Percentiles rank a stretch among this genome's conserved stretches.
These are phyloP conservation scores for Ganoderma leucocontextum DNA, from an alignment of 1,284 basidiomycete genomes.

Conservation along the genomic window DNA sequence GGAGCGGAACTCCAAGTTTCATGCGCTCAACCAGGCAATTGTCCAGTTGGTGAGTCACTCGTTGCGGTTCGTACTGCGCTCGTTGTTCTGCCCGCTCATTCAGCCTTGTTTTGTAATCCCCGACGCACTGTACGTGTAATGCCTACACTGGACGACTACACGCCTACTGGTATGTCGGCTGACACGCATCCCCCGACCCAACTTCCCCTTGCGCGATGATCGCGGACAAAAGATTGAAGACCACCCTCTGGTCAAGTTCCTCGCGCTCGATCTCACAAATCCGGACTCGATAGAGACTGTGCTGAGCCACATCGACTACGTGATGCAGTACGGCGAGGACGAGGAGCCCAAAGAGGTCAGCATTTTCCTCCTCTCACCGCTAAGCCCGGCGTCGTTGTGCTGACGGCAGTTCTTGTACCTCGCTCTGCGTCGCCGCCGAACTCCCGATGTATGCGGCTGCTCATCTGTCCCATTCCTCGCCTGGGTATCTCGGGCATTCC, in stretches of 20 bases:
- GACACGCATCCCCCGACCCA: constrained; percentile 4
- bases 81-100: constrained; percentile 18
- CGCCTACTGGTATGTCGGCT: neutral
- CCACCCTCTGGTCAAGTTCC: constrained; percentile 96
- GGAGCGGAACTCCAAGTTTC: constrained; percentile 88
- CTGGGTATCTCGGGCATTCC: constrained; percentile 21
- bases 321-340: constrained; percentile 96
- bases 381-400: neutral
- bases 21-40: constrained; percentile 93
- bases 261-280: constrained; percentile 92
- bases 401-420: constrained; percentile 3
- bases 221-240: constrained; percentile 86
- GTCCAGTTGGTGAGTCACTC: constrained; percentile 83
- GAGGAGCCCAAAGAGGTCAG: constrained; percentile 90
- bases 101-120: constrained; percentile 19
- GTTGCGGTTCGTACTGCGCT: constrained; percentile 1
- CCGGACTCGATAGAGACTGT: constrained; percentile 92
- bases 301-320: constrained; percentile 95
- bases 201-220: neutral
- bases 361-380: constrained; percentile 6
- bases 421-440: constrained; percentile 3
- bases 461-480: neutral
- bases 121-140: constrained; percentile 1
- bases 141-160: neutral
- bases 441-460: constrained; percentile 1